Base-by-base conservation (phyloP, 768 basidiomycete species). In the Mycena albidolilacea region DNA sequence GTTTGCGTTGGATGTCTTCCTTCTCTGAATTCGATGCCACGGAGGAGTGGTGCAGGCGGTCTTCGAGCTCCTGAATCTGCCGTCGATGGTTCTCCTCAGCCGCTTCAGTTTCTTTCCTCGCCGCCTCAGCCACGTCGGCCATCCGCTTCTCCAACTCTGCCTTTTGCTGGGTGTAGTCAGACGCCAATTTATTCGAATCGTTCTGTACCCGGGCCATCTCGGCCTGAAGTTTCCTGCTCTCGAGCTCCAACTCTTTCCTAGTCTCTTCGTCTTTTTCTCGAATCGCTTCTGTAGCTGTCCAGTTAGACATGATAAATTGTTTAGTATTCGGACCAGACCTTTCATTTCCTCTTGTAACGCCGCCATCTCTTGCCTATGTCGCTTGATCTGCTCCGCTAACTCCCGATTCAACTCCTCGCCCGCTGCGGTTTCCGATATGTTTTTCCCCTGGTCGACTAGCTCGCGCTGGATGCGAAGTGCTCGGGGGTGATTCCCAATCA, bases 381-480 rank as follows among this genome's bases (percentile, higher is more conserved):
- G 82, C 66, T 84, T 77, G 37, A 85, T 82, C 78, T 88, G 87
- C 70, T 85, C 85, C 67, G 84, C 82, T 4, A 90, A 77, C 48
- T 89, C 89, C 19, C 84, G 83, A 64, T 83, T 84, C 23, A 92
- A 82, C 76, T 89, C 90, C 17, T 80, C 82, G 0, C 90, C 90
- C 1, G 90, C 91, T 5, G 82, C 80, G 2, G 91, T 91, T 63
- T 90, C 82, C 1, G 85, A 81, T 17, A 91, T 84, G 52, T 85
- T 82, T 62, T 85, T 85, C 41, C 81, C 82, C 74, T 87, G 81
- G 69, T 86, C 86, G 6, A 91, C 87, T 15, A 91, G 81, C 77
- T 92, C 90, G 37, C 82, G 80, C 74, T 91, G 91, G 62, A 92
- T 90, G 30, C 83, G 84, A 4, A 91, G 81, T 2, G 86, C 81